These are phyloP conservation scores for Globisporangium irregulare DNA, from an alignment of 352 stramenopile species.

Conservation along the genomic window DNA sequence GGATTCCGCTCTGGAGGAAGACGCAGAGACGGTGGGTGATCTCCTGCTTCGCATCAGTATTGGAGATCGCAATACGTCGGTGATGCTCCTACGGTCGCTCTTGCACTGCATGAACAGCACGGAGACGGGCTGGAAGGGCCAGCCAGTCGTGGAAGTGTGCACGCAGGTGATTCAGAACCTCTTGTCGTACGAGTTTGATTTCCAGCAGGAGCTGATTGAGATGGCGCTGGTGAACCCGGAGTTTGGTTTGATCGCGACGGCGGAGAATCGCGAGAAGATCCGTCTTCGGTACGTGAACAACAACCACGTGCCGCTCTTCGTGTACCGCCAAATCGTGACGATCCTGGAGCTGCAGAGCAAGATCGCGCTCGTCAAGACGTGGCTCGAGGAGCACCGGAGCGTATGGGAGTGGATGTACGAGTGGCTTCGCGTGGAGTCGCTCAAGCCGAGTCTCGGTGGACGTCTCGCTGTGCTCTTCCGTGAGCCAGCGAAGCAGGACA, in stretches of 20 bases:
- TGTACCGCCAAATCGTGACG: conserved; percentile 74
- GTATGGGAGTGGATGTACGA: conserved; percentile 87
- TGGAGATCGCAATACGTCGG: conserved; percentile 53
- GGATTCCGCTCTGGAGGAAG: conserved; percentile 83
- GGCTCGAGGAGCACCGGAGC: conserved; percentile 47
- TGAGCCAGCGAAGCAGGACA: conserved; percentile 74
- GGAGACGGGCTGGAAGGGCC: conserved; percentile 85
- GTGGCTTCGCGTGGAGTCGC: conserved; percentile 83
- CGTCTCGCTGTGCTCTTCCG: conserved; percentile 59
- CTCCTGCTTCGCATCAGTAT: conserved; percentile 70
- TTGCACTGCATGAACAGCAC: conserved; percentile 76
- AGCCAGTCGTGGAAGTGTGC: conserved; percentile 79
- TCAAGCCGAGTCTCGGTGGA: conserved; percentile 75
- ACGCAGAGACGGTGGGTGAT: conserved; percentile 78
- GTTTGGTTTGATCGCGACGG: conserved; percentile 67
- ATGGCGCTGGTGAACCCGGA: conserved; percentile 60
- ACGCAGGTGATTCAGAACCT: conserved; percentile 59
- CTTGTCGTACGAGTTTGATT: conserved; percentile 56
- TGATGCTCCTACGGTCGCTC: conserved; percentile 62
- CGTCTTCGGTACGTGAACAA: conserved; percentile 63
- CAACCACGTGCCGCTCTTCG: conserved; percentile 69
- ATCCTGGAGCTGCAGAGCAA: conserved; percentile 71
- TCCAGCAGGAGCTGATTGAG: conserved; percentile 63
- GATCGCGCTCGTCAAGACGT: conserved; percentile 48
- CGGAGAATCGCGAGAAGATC: conserved; percentile 62